phyloP scores from a whole-genome alignment of 2,329 filamentous ascomycete species.

The Penicillium sp. region DNA sequence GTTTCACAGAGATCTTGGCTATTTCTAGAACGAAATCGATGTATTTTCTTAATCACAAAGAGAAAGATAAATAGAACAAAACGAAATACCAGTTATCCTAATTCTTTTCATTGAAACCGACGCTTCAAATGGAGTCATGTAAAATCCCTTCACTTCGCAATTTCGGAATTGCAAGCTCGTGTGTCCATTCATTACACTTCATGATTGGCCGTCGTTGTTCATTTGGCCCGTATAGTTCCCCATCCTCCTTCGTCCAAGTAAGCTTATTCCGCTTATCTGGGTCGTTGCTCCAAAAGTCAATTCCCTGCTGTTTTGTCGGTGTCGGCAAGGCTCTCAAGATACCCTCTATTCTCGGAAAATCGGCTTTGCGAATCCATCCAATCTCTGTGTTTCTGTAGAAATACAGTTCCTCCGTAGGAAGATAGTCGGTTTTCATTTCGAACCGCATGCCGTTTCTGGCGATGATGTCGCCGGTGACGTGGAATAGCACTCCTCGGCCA shows the following conservation, averaged over 20 bases:
- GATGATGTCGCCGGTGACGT: slow-evolving; percentile 11
- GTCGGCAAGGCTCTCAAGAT: slow-evolving; percentile 6
- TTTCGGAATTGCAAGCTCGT: slow-evolving; percentile 7
- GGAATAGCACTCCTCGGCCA: background rate
- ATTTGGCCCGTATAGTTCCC: slow-evolving; percentile 6
- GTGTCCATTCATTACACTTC: slow-evolving; percentile 13
- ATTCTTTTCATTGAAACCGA: background rate
- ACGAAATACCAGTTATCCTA: background rate
- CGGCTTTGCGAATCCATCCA: slow-evolving; percentile 4
- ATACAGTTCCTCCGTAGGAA: too few species aligned
- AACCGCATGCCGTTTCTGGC: slow-evolving; percentile 7
- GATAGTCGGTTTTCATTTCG: slow-evolving; percentile 4
- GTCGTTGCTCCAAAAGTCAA: slow-evolving; percentile 11
- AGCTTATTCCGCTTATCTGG: background rate
- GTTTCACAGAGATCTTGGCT: slow-evolving; percentile 24
- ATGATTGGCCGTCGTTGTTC: slow-evolving; percentile 8
- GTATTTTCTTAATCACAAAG: slow-evolving; percentile 2
- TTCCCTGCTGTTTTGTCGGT: slow-evolving; percentile 10
- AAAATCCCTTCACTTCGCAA: slow-evolving; percentile 1
- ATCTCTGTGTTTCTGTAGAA: slow-evolving; percentile 2
- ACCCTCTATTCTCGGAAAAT: slow-evolving; percentile 3
- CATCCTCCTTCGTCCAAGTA: slow-evolving; percentile 9
- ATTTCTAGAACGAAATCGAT: slow-evolving; percentile 7
- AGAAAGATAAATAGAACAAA: background rate
- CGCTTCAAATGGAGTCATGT: background rate